These are phyloP conservation scores for Pterula multifida DNA, from an alignment of 1,284 basidiomycete genomes.

Conservation along the genomic window DNA sequence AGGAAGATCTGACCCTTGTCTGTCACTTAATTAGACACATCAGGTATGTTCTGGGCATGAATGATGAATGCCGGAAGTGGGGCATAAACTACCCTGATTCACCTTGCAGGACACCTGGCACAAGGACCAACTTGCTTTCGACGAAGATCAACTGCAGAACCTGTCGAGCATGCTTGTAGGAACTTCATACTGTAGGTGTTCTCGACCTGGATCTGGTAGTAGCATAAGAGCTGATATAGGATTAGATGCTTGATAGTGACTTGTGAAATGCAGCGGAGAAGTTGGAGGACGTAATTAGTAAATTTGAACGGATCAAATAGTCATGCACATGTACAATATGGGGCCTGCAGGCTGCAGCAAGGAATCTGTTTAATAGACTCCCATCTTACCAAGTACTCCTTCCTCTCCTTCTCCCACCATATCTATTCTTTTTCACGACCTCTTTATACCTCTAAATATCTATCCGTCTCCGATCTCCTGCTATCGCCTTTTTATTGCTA, in stretches of 20 bases:
- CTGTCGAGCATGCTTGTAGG: conserved; percentile 85
- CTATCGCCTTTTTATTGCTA: conserved; percentile 1
- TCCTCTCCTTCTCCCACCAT: neutral
- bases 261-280: neutral
- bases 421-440: conserved; percentile 2
- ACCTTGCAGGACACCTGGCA: conserved; percentile 74
- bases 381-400: neutral
- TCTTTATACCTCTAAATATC: conserved; percentile 1
- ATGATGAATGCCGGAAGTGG: conserved; percentile 3
- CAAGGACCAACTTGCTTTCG: conserved; percentile 82
- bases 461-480: conserved; percentile 1
- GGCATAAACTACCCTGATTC: neutral
- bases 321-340: neutral
- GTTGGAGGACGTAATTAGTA: neutral
- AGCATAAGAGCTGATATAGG: neutral
- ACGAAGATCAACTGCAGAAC: conserved; percentile 81
- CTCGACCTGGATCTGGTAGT: neutral
- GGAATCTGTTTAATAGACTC: neutral
- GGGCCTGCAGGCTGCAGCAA: neutral
- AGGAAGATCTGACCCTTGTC: conserved; percentile 7
- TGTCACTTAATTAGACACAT: conserved; percentile 38
- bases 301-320: conserved; percentile 1
- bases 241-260: conserved; percentile 1
- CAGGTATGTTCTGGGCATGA: conserved; percentile 31
- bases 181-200: conserved; percentile 73